These are phyloP conservation scores for Nissolia schottii DNA, from an alignment of 306 rosid species.

Conservation along the genomic window DNA sequence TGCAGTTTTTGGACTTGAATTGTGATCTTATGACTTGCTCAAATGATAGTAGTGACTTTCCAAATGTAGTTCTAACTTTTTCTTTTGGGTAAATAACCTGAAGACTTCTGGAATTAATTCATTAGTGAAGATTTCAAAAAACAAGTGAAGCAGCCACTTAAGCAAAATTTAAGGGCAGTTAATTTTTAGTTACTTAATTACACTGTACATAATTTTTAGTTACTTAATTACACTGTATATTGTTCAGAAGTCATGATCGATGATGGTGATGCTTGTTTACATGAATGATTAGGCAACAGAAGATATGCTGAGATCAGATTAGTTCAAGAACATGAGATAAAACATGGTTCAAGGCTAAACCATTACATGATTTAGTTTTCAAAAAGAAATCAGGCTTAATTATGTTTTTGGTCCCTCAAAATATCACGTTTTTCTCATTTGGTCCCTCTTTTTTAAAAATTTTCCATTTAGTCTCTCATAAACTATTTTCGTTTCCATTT, in stretches of 20 bases:
- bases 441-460: no score
- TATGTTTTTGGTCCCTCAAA: no score
- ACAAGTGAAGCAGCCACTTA: background rate
- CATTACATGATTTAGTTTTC: background rate
- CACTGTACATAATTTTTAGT: no score
- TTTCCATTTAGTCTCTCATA: no score
- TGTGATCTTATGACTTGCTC: slow-evolving; percentile 15
- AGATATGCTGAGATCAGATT: slow-evolving; percentile 1
- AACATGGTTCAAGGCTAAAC: background rate
- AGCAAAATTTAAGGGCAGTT: background rate
- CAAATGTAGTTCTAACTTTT: background rate
- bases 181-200: no score
- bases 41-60: background rate
- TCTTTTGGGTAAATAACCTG: background rate
- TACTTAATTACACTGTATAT: background rate
- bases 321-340: background rate
- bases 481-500: no score
- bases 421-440: no score
- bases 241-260: background rate
- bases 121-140: background rate
- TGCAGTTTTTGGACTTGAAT: background rate
- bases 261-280: background rate
- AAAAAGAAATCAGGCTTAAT: no score
- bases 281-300: background rate
- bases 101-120: background rate